Evolutionary conservation across 345 rosid species (phyloP).

Genomic region (Salix brachista): DNA sequence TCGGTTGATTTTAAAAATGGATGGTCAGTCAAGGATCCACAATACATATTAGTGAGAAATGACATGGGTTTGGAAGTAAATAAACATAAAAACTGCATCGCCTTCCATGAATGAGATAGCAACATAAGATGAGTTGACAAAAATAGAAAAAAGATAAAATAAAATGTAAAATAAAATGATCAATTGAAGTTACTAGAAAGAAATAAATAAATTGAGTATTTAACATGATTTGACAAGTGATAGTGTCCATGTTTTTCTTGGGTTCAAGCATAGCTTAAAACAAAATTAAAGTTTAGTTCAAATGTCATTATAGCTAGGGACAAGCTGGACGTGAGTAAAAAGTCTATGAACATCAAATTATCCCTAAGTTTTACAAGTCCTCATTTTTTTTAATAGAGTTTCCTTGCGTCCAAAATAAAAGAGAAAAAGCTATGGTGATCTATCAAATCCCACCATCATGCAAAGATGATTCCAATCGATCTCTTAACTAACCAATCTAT

Average conservation of each 20-base stretch:
- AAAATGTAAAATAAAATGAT: not conserved
- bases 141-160: not conserved
- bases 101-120: not conserved
- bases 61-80: not conserved
- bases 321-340: not conserved
- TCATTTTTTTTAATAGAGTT: not conserved
- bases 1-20: not conserved
- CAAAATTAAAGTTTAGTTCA: not conserved
- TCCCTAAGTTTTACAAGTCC: not conserved
- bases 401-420: too few species aligned
- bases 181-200: not conserved
- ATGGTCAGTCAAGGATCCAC: not conserved
- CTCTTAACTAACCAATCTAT: not conserved
- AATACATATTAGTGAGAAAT: not conserved
- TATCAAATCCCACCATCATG: not conserved
- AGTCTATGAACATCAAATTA: not conserved
- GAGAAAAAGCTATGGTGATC: not conserved
- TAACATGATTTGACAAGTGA: not conserved
- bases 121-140: not conserved
- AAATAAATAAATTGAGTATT: not conserved
- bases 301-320: not conserved
- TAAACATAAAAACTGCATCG: not conserved
- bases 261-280: not conserved
- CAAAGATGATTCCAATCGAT: not conserved
- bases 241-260: not conserved